Base-by-base conservation (phyloP, 2,329 filamentous ascomycete genomes). In the Aphanoascus verrucosus region DNA sequence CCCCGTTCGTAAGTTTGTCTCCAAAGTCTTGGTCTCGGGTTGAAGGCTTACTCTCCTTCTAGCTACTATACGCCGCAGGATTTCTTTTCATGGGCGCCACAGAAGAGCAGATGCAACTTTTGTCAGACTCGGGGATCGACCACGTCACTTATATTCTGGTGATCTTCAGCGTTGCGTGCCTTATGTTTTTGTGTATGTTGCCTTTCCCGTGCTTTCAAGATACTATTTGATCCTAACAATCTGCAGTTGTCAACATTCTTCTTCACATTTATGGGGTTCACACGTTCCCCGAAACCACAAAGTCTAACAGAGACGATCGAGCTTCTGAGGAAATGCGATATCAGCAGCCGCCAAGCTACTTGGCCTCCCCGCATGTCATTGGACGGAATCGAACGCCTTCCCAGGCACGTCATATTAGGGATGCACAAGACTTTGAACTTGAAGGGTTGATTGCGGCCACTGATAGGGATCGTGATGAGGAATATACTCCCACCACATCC, bases 81-180 rank as follows among this genome's bases (percentile, higher is more conserved):
- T 95, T 97, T 72, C 77, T 98, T 40, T 98, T 98, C 73, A 94
- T 97, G 89, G 86, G 88, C 32, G 91, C 93, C 14, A 97, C 89
- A 0, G 93, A 97, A 67, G 90, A 98, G 72, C 93, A 97, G 70
- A 95, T 97, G 87, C 64, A 76, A 19, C 74, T 96, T 1, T 75
- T 97, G 4, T 77, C 81, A 40, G 74, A 80, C 38, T 85, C 86
- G 0, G 78, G 83, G 55, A 83, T 97, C 63, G 89, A 89, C 23
- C 88, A 94, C 64, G 87, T 97, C 41, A 85, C 90, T 4, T 98
- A 97, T 68, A 82, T 97, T 40, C 77, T 98, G 23, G 90, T 97
- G 51, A 74, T 96, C 8, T 97, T 86, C 76, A 94, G 88, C 62
- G 76, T 96, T 49, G 85, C 91, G 20, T 96, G 94, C 69, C 70